phyloP scores from a whole-genome alignment of 2,329 filamentous ascomycete species.

The Aspergillus sp. region DNA sequence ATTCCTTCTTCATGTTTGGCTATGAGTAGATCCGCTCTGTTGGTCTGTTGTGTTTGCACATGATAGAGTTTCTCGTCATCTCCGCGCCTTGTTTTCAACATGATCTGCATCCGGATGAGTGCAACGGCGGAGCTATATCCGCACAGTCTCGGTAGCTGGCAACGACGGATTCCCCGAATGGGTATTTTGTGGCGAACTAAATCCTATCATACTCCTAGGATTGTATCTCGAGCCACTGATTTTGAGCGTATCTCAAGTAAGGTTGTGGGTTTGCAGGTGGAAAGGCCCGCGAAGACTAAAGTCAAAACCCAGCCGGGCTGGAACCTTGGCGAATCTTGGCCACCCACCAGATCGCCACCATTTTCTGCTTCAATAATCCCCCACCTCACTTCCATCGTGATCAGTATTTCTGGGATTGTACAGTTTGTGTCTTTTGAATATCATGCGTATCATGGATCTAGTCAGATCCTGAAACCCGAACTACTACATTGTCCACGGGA shows the following conservation, averaged over 20 bases:
- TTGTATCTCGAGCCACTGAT: not conserved
- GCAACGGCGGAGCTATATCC: not conserved
- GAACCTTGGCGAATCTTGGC: conserved; percentile 9
- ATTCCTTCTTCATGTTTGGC: too few species aligned
- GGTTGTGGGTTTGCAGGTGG: not conserved
- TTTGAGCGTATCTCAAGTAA: not conserved
- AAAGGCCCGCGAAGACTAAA: not conserved
- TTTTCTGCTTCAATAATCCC: not conserved
- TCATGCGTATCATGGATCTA: not conserved
- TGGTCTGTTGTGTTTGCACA: not conserved
- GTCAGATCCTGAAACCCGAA: not conserved
- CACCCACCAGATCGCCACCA: not conserved
- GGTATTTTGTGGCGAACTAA: not conserved
- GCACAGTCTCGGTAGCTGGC: not conserved
- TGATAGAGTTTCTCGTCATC: not conserved
- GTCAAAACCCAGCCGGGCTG: not conserved
- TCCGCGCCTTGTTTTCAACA: not conserved
- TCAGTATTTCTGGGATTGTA: not conserved
- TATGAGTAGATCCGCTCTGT: not conserved
- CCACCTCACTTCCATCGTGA: not conserved
- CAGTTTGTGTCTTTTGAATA: not conserved
- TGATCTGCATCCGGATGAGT: not conserved
- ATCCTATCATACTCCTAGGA: not conserved
- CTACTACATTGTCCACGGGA: not conserved
- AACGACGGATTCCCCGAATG: not conserved